phyloP scores from a whole-genome alignment of 352 stramenopile species.

The Globisporangium ultimum region DNA sequence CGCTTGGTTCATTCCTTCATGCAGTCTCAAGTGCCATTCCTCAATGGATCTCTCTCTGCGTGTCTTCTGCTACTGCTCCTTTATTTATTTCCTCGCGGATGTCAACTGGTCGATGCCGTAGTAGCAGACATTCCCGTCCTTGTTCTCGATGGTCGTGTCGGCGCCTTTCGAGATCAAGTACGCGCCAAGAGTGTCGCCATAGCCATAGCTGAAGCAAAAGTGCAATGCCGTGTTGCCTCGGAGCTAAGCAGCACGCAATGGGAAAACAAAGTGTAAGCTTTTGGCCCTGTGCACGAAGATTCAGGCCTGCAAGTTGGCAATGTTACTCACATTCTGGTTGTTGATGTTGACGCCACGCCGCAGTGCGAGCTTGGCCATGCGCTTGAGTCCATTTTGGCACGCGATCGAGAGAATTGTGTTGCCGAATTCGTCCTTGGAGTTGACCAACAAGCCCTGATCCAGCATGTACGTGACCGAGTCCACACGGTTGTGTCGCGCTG shows the following conservation, averaged over 20 bases:
- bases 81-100: constrained; percentile 26
- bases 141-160: constrained; percentile 66
- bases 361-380: constrained; percentile 83
- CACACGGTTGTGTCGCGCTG: constrained; percentile 77
- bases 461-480: constrained; percentile 85
- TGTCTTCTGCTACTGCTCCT: background rate
- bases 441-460: constrained; percentile 76
- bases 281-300: background rate
- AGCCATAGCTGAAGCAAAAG: constrained; percentile 89
- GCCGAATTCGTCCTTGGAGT: constrained; percentile 69
- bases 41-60: too few species aligned
- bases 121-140: constrained; percentile 61
- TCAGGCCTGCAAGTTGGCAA: background rate
- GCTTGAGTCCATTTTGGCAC: constrained; percentile 91
- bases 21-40: too few species aligned
- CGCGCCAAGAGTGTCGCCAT: constrained; percentile 79
- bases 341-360: constrained; percentile 87
- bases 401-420: constrained; percentile 87
- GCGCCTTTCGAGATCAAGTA: constrained; percentile 90
- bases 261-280: background rate
- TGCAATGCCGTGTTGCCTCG: constrained; percentile 88
- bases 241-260: constrained; percentile 20
- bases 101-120: constrained; percentile 43
- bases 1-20: too few species aligned
- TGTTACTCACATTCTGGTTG: constrained; percentile 59